These are phyloP conservation scores for Claviceps spartinae DNA, from an alignment of 2,329 filamentous ascomycete species.

Conservation along the genomic window DNA sequence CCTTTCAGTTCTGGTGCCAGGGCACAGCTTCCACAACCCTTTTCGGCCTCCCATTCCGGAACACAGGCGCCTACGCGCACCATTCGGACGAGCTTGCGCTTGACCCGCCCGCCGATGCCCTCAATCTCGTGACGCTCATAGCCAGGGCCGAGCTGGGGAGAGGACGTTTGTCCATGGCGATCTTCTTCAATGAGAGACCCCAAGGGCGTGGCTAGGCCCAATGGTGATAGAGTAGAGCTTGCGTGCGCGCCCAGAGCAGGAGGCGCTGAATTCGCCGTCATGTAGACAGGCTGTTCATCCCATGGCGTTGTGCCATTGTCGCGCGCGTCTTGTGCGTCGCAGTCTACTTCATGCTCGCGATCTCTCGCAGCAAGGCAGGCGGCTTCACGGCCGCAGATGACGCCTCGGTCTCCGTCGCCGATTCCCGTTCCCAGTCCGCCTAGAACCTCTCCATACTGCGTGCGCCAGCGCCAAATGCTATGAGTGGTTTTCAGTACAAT, in stretches of 20 bases:
- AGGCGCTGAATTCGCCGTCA: conserved; percentile 9
- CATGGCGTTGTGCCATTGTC: conserved; percentile 20
- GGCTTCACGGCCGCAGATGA: conserved; percentile 71
- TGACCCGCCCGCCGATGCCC: conserved; percentile 76
- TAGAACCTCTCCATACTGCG: conserved; percentile 68
- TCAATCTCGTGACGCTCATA: conserved; percentile 83
- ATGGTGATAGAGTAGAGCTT: conserved; percentile 7
- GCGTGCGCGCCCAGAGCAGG: conserved; percentile 7
- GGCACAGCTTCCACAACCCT: conserved; percentile 43
- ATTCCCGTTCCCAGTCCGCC: conserved; percentile 74
- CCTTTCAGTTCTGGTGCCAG: conserved; percentile 59
- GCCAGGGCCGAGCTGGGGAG: conserved; percentile 47
- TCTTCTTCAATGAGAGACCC: conserved; percentile 18
- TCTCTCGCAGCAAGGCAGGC: conserved; percentile 63
- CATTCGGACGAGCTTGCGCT: conserved; percentile 75
- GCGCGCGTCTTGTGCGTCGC: conserved; percentile 61
- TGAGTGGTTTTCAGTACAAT: not conserved
- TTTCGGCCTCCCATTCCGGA: conserved; percentile 72
- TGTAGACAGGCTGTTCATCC: conserved; percentile 10
- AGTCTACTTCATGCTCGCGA: conserved; percentile 74
- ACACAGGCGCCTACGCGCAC: conserved; percentile 73
- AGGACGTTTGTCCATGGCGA: conserved; percentile 28
- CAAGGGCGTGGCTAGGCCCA: conserved; percentile 10
- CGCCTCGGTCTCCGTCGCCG: conserved; percentile 75
- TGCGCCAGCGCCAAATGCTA: conserved; percentile 81